Base-by-base conservation (phyloP, 2,329 filamentous ascomycete genomes). In the Ceratocystis diversiconidia region DNA sequence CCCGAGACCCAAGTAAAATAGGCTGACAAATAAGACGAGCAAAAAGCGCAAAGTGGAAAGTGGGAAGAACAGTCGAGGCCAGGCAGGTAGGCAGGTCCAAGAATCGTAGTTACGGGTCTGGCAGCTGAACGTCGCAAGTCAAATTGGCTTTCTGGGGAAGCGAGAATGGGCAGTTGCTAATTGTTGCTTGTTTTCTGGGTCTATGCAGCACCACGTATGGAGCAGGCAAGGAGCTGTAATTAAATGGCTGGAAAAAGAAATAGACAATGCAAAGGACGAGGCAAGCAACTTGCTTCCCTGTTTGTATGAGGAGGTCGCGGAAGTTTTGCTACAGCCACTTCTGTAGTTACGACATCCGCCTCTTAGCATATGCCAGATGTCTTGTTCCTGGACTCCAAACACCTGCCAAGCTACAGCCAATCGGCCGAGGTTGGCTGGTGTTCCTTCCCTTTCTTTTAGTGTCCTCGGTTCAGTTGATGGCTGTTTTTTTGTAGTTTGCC, bases 211-310 rank as follows among this genome's bases (percentile, higher is more conserved):
- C 55, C 36, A 36, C 25, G 8, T 8, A 59, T 12, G 25, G 55
- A 8, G 55, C 30, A 69, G 61, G n/a, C 59, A 68, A 43, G 65
- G 65, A 64, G 15, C 36, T 52, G 25, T 52, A 69, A 43, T 66
- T 36, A 44, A 63, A 65, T 28, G 57, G 61, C 48, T 62, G 41
- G 65, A 59, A 60, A 68, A 65, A 64, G 62, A 50, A 68, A 65
- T 61, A 43, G 65, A 61, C 60, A 66, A 55, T 48, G n/a, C 46
- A 36, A 48, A 41, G 15, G 36, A n/a, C 50, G 10, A 57, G 48
- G 12, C 17, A 41, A 15, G 12, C 36, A 41, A 15, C 36, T 41
- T 41, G 36, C 36, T 41, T 41, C 36, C 36, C 36, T 41, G 36
- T 41, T 41, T 12, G 36, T 41, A 41, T 41, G 36, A 4, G 12